Conservation (phyloP, 2,329 filamentous ascomycete genomes). For the Verticillium dahliae region DNA sequence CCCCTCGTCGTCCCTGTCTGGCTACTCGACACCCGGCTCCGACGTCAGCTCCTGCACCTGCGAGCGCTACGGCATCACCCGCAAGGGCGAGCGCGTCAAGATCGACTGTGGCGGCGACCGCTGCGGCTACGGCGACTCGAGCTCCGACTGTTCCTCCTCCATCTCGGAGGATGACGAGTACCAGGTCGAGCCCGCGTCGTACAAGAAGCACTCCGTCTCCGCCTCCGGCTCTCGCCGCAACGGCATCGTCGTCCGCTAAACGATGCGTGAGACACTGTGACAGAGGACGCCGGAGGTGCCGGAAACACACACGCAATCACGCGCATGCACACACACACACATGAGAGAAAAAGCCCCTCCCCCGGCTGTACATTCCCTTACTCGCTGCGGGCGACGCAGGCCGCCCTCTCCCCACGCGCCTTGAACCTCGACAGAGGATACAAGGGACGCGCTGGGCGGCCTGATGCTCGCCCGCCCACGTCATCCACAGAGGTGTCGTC, state of each 20-base stretch:
- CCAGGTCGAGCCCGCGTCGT: constrained; percentile 14
- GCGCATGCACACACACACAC: not conserved
- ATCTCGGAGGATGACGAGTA: constrained; percentile 54
- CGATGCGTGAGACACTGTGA: constrained; percentile 1
- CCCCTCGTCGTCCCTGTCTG: constrained; percentile 66
- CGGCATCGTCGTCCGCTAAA: constrained; percentile 51
- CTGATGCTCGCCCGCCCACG: not conserved
- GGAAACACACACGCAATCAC: constrained; percentile 3
- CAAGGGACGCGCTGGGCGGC: not conserved
- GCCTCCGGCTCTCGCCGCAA: constrained; percentile 53
- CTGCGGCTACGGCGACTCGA: constrained; percentile 75
- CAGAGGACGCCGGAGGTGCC: constrained; percentile 3
- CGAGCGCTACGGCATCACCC: constrained; percentile 94
- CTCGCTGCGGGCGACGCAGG: not conserved
- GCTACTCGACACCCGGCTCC: constrained; percentile 73
- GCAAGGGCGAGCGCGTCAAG: constrained; percentile 87
- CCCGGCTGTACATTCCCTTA: constrained; percentile 26
- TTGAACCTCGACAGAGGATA: not conserved
- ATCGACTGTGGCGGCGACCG: constrained; percentile 88
- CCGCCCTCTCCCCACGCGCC: not conserved
- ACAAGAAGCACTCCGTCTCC: constrained; percentile 21
- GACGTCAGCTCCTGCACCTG: constrained; percentile 80
- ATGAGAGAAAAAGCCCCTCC: constrained; percentile 9
- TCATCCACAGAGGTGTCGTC: not conserved
- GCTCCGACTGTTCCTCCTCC: constrained; percentile 63